Evolutionary conservation across 2,329 filamentous ascomycete species (phyloP).

Genomic region (Cordyceps cateniannulata): DNA sequence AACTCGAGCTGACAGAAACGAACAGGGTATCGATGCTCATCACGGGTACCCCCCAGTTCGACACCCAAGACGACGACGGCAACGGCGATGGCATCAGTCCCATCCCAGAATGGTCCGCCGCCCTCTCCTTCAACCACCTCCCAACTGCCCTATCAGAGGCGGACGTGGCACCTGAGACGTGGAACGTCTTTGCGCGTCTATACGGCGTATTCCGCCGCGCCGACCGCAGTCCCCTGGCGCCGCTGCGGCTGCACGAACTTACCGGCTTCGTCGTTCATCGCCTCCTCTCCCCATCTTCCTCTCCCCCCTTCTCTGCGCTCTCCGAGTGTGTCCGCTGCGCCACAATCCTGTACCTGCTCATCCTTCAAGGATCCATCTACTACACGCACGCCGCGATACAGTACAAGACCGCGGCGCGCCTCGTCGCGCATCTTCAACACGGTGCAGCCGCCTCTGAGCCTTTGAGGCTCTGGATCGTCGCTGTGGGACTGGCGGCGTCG

Average conservation of each 20-base stretch:
- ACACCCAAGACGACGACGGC: constrained; percentile 42
- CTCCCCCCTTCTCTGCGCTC: neutral
- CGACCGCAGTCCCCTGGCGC: constrained; percentile 22
- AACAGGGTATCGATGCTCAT: constrained; percentile 52
- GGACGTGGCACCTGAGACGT: constrained; percentile 28
- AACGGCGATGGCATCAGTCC: constrained; percentile 42
- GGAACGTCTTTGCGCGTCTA: constrained; percentile 36
- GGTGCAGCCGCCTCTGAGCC: neutral
- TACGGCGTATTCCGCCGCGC: constrained; percentile 34
- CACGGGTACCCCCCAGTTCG: constrained; percentile 45
- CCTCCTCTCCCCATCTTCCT: constrained; percentile 26
- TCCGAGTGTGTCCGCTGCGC: constrained; percentile 3
- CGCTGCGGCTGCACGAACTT: constrained; percentile 46
- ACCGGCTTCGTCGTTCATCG: constrained; percentile 48
- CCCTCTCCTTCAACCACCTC: neutral
- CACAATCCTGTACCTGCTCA: constrained; percentile 3
- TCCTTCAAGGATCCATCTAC: constrained; percentile 9
- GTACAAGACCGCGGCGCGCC: neutral
- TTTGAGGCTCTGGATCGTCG: neutral
- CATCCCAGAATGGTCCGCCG: constrained; percentile 39
- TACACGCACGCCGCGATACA: neutral
- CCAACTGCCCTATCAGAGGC: constrained; percentile 16
- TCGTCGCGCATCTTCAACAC: neutral
- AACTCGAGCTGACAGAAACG: neutral
- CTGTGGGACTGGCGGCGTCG: constrained; percentile 5